phyloP scores from a whole-genome alignment of 768 basidiomycete species.

The Rhodotorula kratochvilovae region DNA sequence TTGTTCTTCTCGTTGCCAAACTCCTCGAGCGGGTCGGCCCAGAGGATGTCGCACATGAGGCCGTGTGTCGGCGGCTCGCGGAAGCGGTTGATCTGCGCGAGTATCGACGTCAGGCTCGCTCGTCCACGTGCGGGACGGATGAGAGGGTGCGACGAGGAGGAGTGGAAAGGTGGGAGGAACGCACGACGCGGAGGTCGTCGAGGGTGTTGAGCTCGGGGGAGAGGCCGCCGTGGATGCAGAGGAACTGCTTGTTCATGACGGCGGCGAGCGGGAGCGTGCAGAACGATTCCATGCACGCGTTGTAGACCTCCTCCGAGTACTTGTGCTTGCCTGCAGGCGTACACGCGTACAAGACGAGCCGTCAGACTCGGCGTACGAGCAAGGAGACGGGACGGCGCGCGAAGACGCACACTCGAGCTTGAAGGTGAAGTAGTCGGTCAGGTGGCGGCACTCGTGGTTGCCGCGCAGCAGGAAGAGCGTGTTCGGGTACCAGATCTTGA shows the following conservation, averaged over 20 bases:
- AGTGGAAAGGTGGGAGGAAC: constrained; percentile 43
- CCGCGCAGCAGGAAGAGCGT: constrained; percentile 94
- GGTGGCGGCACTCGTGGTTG: constrained; percentile 96
- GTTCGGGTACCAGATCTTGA: constrained; percentile 99
- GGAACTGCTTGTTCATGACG: constrained; percentile 98
- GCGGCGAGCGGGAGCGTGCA: constrained; percentile 91
- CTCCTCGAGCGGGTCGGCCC: constrained; percentile 97
- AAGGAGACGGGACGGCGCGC: constrained; percentile 12
- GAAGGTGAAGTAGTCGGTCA: constrained; percentile 98
- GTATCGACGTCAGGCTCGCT: no score
- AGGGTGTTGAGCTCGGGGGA: constrained; percentile 92
- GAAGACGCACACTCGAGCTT: constrained; percentile 82
- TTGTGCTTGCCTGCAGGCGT: constrained; percentile 83
- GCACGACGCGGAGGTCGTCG: constrained; percentile 82
- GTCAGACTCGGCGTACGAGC: not conserved
- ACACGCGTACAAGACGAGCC: not conserved
- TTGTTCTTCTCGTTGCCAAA: constrained; percentile 89
- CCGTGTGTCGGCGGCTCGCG: constrained; percentile 96
- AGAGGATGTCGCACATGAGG: constrained; percentile 96
- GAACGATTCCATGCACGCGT: constrained; percentile 97
- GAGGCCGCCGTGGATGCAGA: constrained; percentile 95
- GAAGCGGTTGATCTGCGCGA: constrained; percentile 83
- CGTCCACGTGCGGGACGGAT: not conserved
- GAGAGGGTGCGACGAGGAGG: no score
- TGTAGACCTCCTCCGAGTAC: constrained; percentile 93